Evolutionary conservation across 441 rosid genomes (phyloP).

Genomic region (Erysimum cheiri): DNA sequence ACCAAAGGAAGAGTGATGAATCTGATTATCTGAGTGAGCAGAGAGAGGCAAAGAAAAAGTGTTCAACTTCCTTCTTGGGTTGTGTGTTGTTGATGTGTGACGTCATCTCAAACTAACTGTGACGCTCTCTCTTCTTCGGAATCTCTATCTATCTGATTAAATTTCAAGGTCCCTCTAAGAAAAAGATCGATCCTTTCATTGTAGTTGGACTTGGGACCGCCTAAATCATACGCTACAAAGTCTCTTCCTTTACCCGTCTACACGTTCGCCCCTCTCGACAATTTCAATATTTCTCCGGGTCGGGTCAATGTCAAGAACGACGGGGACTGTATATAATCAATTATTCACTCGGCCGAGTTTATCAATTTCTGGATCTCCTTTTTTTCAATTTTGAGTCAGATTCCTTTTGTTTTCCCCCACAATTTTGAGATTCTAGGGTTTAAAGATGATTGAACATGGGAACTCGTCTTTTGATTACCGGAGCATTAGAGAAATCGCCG

Average conservation of each 20-base stretch:
- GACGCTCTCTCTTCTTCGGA: slow-evolving; percentile 3
- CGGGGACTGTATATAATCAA: slow-evolving; percentile 30
- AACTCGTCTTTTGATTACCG: slow-evolving; percentile 48
- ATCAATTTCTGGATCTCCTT: slow-evolving; percentile 48
- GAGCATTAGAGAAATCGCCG: slow-evolving; percentile 49
- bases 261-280: slow-evolving; percentile 35
- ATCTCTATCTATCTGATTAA: slow-evolving; percentile 14
- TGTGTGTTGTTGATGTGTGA: slow-evolving; percentile 30
- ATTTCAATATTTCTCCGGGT: slow-evolving; percentile 27
- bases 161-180: background rate
- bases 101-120: slow-evolving; percentile 15
- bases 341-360: background rate
- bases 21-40: slow-evolving; percentile 2
- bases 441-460: slow-evolving; percentile 55
- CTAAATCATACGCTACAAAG: slow-evolving; percentile 38
- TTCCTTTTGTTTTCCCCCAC: background rate
- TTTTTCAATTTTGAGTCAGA: slow-evolving; percentile 41
- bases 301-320: slow-evolving; percentile 43
- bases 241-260: slow-evolving; percentile 31
- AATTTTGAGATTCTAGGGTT: slow-evolving; percentile 36
- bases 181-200: slow-evolving; percentile 12
- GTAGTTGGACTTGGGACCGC: slow-evolving; percentile 24
- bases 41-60: slow-evolving; percentile 19
- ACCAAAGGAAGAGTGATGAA: background rate
- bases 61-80: slow-evolving; percentile 31